Conservation (phyloP, 2,329 filamentous ascomycete genomes). For the Alternaria rosae region DNA sequence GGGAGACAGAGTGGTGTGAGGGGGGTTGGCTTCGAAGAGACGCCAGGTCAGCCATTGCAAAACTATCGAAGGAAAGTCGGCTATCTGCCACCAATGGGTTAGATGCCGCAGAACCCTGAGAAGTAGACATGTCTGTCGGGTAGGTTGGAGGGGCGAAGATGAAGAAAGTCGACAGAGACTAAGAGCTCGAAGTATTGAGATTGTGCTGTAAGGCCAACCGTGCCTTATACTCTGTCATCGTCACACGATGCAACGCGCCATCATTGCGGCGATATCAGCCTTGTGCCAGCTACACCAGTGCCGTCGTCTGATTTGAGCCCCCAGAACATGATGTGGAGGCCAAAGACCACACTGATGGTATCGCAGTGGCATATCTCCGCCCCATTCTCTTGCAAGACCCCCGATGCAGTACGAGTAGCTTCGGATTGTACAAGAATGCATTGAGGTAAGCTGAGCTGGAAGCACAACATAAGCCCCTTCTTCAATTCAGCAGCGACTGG, state of each 20-base stretch:
- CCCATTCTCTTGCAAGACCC: background rate
- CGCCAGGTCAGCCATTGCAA: background rate
- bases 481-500: background rate
- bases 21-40: background rate
- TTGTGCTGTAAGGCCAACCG: too few species aligned
- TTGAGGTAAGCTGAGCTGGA: background rate
- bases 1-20: background rate
- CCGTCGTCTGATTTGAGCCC: background rate
- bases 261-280: background rate
- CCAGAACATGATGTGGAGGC: background rate
- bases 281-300: accelerated
- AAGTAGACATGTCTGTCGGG: background rate
- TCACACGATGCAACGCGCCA: background rate
- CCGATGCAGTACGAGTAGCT: background rate
- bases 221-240: background rate
- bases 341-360: background rate
- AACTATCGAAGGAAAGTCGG: background rate
- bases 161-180: background rate
- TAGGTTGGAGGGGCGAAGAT: background rate
- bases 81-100: accelerated
- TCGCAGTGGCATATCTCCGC: background rate
- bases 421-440: background rate
- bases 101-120: accelerated
- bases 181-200: background rate
- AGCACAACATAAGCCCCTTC: background rate